A percentile compares a stretch with the other conserved stretches of the same genome.
Evolutionary conservation across 306 rosid genomes (phyloP).

Genomic region (Abrus pulchellus): DNA sequence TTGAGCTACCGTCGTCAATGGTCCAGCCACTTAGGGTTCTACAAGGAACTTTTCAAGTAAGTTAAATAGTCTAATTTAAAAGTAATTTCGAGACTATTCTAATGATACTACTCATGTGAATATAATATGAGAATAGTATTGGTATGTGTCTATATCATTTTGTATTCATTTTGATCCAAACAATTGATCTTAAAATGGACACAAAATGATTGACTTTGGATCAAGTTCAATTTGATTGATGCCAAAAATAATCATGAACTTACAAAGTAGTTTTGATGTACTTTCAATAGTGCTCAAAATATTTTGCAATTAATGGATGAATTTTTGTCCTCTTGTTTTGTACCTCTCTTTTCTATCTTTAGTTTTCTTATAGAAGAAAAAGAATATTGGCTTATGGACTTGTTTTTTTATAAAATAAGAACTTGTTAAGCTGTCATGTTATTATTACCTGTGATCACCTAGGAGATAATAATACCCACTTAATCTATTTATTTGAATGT

Average conservation of each 20-base stretch:
- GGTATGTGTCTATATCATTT: background rate
- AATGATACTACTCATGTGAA: constrained; percentile 37
- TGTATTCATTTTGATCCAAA: background rate
- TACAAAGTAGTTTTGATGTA: background rate
- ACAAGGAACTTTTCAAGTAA: constrained; percentile 93
- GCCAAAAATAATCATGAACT: constrained; percentile 22
- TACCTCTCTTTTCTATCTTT: too few species aligned
- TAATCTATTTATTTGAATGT: background rate
- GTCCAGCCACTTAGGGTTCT: constrained; percentile 89
- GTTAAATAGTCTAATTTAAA: constrained; percentile 49
- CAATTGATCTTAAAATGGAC: too few species aligned
- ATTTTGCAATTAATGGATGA: background rate
- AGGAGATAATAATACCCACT: background rate
- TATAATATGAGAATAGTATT: background rate
- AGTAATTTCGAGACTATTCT: constrained; percentile 22
- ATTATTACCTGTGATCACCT: too few species aligned
- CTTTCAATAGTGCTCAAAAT: background rate
- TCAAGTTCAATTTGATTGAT: constrained; percentile 13
- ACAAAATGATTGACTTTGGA: background rate
- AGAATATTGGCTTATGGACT: too few species aligned
- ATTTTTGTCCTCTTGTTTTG: too few species aligned
- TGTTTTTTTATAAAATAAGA: too few species aligned
- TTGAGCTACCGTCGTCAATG: constrained; percentile 91
- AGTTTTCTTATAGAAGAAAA: too few species aligned
- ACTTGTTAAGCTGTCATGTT: too few species aligned